These are phyloP conservation scores for Mycena vulgaris DNA, from an alignment of 768 basidiomycete species.

Conservation along the genomic window DNA sequence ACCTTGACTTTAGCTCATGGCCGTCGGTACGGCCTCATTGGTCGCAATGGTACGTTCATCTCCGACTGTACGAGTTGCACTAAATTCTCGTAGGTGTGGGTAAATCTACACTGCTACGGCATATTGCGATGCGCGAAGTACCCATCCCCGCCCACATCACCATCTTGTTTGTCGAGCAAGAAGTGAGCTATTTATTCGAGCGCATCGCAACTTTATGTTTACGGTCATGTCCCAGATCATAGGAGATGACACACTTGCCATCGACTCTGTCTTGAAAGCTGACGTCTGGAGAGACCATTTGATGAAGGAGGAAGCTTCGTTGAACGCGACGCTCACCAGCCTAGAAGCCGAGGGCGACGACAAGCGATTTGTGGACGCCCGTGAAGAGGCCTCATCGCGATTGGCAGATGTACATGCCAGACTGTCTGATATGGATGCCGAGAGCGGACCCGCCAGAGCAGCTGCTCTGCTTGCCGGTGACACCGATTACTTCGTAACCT, in stretches of 20 bases:
- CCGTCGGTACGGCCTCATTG: slow-evolving; percentile 92
- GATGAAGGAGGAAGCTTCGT: slow-evolving; percentile 83
- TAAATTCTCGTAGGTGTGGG: slow-evolving; percentile 77
- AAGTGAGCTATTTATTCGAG: slow-evolving; percentile 63
- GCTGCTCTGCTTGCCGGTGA: slow-evolving; percentile 89
- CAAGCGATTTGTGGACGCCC: slow-evolving; percentile 85
- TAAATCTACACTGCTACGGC: slow-evolving; percentile 95
- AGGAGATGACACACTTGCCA: slow-evolving; percentile 93
- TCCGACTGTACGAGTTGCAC: no score
- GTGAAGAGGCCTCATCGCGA: slow-evolving; percentile 87
- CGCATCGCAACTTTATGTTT: background rate
- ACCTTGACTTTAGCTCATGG: slow-evolving; percentile 91
- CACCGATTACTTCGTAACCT: background rate
- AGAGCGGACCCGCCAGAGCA: slow-evolving; percentile 95
- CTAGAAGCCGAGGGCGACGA: slow-evolving; percentile 85
- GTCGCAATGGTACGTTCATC: slow-evolving; percentile 77
- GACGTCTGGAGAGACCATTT: slow-evolving; percentile 98
- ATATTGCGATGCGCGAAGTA: slow-evolving; percentile 96
- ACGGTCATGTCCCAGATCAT: slow-evolving; percentile 69
- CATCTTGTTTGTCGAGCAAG: slow-evolving; percentile 98
- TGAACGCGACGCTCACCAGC: slow-evolving; percentile 81
- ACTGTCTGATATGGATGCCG: slow-evolving; percentile 98
- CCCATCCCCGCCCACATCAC: slow-evolving; percentile 96
- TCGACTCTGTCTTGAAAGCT: slow-evolving; percentile 98
- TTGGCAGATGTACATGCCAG: slow-evolving; percentile 92